Evolutionary conservation across 1,284 basidiomycete species (phyloP), one percentile per base, ranked within the genome.

Genomic region (Moniliophthora roreri): DNA sequence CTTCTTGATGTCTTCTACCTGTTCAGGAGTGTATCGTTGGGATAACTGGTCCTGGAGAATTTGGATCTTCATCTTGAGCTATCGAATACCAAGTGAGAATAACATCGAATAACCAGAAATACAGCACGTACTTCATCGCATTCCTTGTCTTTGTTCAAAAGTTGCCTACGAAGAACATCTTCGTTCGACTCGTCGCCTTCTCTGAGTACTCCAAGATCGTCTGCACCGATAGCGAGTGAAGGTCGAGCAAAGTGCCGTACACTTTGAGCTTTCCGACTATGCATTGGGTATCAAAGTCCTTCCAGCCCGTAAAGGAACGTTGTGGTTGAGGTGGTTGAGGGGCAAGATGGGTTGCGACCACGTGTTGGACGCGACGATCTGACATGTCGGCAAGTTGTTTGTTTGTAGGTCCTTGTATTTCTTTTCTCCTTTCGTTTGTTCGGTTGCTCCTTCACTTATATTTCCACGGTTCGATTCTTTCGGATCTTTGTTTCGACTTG

Each of bases 111-210:
- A 23, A 4, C 10, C n/a, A 13, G 2, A 46, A 18, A 46, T 34
- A 44, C 32, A 38, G 32, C 56, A 60, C 67, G 34, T 47, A 85
- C 87, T 69, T 78, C 83, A 66, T 90, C 87, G 57, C 81, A 84
- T 64, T 89, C 87, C 49, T 84, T 71, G 46, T 87, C 84, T 58
- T 82, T 84, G 50, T 87, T 86, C n/a, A 87, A 65, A 50, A 89
- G 68, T 49, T 87, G 84, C 39, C 77, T 72, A 39, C 85, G 75
- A 41, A 90, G 71, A 1, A 74, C 67, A 50, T 86, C 85, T 60
- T 89, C 85, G 18, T 71, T 67, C 6, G 79, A 71, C 53, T 87
- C 85, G 39, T 82, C 78, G 7, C 70, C 69, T 64, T 90, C 88
- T 52, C 75, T 75, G 38, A 90, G 65, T 24, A 80, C 62, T 21